phyloP scores from a whole-genome alignment of 1,284 basidiomycete species.

The Pascua sp. region DNA sequence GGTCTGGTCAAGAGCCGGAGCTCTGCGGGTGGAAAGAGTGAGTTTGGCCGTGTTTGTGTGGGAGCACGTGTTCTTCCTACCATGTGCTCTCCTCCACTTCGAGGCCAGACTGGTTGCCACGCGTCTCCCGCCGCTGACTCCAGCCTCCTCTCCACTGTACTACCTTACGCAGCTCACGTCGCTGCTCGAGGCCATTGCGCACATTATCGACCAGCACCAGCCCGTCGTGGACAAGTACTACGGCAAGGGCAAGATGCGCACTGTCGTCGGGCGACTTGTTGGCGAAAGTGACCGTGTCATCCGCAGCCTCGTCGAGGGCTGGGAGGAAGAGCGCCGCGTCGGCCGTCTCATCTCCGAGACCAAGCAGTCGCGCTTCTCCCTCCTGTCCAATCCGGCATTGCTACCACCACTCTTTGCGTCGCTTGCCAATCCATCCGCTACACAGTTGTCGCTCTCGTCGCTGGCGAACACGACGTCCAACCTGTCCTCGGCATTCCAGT shows the following conservation, averaged over 20 bases:
- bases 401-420: slow-evolving; percentile 37
- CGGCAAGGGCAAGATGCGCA: slow-evolving; percentile 76
- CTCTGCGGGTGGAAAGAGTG: slow-evolving; percentile 75
- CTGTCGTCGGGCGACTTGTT: slow-evolving; percentile 71
- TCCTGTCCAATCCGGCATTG: slow-evolving; percentile 37
- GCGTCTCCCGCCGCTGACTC: slow-evolving; percentile 4
- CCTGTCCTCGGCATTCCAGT: slow-evolving; percentile 49
- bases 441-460: slow-evolving; percentile 34
- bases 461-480: slow-evolving; percentile 46
- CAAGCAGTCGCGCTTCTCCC: slow-evolving; percentile 41
- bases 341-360: slow-evolving; percentile 49
- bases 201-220: slow-evolving; percentile 95
- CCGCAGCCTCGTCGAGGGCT: slow-evolving; percentile 69
- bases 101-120: slow-evolving; percentile 9
- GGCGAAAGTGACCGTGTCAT: slow-evolving; percentile 84
- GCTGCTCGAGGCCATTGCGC: slow-evolving; percentile 90
- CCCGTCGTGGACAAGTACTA: slow-evolving; percentile 98
- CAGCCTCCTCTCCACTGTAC: slow-evolving; percentile 83
- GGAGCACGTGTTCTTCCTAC: neutral
- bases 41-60: slow-evolving; percentile 9
- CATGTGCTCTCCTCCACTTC: too few species aligned
- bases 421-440: slow-evolving; percentile 15
- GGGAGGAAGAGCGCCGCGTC: slow-evolving; percentile 77
- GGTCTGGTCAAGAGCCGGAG: slow-evolving; percentile 77
- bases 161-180: slow-evolving; percentile 82